Conservation (phyloP, 768 basidiomycete species). For the Brasilioporus rufonigricans region DNA sequence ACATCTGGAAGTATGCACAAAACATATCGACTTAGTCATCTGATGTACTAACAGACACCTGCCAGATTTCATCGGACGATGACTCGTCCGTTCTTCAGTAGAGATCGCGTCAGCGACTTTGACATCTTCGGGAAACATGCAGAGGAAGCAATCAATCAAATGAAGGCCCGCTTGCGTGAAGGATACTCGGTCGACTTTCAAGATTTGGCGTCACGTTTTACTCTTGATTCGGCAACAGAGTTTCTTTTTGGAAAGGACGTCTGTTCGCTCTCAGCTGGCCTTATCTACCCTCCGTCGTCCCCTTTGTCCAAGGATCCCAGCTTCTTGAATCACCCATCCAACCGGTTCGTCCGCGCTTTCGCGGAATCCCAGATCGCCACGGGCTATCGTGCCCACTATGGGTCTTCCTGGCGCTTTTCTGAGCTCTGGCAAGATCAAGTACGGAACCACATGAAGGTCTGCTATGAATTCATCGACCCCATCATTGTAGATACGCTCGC, state of each 20-base stretch:
- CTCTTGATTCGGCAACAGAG: conserved; percentile 56
- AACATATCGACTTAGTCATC: neutral
- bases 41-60: neutral
- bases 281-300: conserved; percentile 31
- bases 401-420: conserved; percentile 42
- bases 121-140: conserved; percentile 40
- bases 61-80: conserved; percentile 45
- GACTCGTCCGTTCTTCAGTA: conserved; percentile 51
- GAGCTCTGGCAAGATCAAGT: conserved; percentile 45
- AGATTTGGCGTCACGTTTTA: conserved; percentile 45
- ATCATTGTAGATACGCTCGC: conserved; percentile 42
- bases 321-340: conserved; percentile 30
- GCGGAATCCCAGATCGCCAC: conserved; percentile 34
- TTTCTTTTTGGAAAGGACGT: conserved; percentile 51
- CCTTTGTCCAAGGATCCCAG: conserved; percentile 21
- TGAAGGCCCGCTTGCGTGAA: conserved; percentile 32
- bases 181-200: conserved; percentile 44
- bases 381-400: conserved; percentile 35
- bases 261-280: conserved; percentile 36
- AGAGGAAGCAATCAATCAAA: conserved; percentile 31
- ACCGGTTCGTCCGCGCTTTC: conserved; percentile 42
- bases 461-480: conserved; percentile 48
- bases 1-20: conserved; percentile 38
- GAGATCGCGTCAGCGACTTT: conserved; percentile 39
- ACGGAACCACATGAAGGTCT: conserved; percentile 37